Conservation (phyloP, 352 stramenopile species). For the Globisporangium acanthophoron region DNA sequence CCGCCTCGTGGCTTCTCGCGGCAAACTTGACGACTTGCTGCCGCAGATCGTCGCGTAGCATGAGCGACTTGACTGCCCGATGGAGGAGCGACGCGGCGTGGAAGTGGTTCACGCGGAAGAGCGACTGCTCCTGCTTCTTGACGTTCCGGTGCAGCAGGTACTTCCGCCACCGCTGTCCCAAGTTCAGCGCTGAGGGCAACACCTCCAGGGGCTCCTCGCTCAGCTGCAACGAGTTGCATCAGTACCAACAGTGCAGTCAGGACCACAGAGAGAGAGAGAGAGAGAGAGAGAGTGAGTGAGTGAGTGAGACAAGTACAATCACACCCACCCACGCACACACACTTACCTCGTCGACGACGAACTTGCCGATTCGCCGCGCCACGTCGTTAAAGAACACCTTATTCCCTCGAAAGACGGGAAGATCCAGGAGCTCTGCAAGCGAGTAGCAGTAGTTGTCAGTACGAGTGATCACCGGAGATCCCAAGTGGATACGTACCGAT, state of each 20-base stretch:
- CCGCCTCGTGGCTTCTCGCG: background rate
- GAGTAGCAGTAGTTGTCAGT: background rate
- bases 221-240: slow-evolving; percentile 19
- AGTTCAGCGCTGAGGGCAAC: slow-evolving; percentile 39
- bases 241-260: background rate
- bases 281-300: too few species aligned
- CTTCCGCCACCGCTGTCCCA: slow-evolving; percentile 58
- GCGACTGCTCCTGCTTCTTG: slow-evolving; percentile 39
- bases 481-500: slow-evolving; percentile 25
- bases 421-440: slow-evolving; percentile 35
- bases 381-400: slow-evolving; percentile 73
- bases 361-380: slow-evolving; percentile 42
- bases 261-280: background rate
- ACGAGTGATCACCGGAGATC: too few species aligned
- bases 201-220: slow-evolving; percentile 42
- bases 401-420: slow-evolving; percentile 50
- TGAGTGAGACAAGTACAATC: too few species aligned
- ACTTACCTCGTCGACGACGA: slow-evolving; percentile 43
- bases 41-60: slow-evolving; percentile 48
- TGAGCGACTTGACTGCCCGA: slow-evolving; percentile 37
- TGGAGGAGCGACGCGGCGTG: slow-evolving; percentile 38
- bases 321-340: background rate
- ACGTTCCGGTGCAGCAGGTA: slow-evolving; percentile 46
- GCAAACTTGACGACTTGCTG: slow-evolving; percentile 33
- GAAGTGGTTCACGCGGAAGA: slow-evolving; percentile 54